Evolutionary conservation across 2,329 filamentous ascomycete genomes (phyloP).

Genomic region (Chalaropsis ovoidea): DNA sequence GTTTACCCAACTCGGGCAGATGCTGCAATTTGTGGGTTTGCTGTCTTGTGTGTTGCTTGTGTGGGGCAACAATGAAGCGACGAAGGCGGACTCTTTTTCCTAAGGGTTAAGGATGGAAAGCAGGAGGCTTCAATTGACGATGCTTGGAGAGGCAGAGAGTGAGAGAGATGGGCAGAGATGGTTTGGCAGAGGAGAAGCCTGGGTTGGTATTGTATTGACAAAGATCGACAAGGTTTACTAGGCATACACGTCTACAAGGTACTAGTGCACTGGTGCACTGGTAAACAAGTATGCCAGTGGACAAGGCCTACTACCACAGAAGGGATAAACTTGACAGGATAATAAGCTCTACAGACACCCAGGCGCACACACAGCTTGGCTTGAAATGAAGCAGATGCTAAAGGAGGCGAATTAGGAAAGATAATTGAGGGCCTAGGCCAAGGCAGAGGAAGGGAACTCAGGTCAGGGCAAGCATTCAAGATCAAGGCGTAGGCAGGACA

Average conservation of each 20-base stretch:
- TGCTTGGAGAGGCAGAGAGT: not conserved
- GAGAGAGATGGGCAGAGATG: not conserved
- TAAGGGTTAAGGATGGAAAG: not conserved
- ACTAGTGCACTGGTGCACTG: not conserved
- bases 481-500: not conserved
- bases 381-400: not conserved
- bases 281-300: no score
- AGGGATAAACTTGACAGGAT: not conserved
- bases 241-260: no score
- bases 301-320: not conserved
- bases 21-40: not conserved
- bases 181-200: not conserved
- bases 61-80: not conserved
- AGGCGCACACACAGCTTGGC: not conserved
- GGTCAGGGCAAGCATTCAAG: not conserved
- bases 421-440: not conserved
- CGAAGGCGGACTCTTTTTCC: not conserved
- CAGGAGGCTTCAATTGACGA: no score
- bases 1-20: not conserved
- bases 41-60: not conserved
- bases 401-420: slow-evolving; percentile 1
- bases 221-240: no score
- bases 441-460: not conserved
- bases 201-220: no score
- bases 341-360: no score